Base-by-base conservation (phyloP, 2,329 filamentous ascomycete species). In the Apiospora koreana region DNA sequence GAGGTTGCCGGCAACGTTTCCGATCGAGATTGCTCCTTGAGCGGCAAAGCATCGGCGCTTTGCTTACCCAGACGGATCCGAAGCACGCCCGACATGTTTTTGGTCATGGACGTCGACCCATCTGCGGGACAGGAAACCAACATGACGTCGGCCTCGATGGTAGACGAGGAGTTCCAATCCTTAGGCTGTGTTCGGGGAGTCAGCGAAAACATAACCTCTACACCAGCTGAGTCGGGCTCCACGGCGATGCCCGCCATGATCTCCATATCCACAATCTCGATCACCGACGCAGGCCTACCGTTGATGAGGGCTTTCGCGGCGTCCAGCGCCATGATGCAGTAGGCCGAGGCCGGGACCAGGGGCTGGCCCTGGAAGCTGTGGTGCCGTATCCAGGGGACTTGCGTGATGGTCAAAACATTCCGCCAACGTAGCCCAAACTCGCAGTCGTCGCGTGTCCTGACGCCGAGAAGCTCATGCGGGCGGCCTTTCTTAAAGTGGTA, bases 271-370 rank as follows among this genome's bases (percentile, higher is more conserved):
- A 71, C 62, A 9, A 79, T 70, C 66, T 79, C 77, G 16, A 79
- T 69, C 2, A 78, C 16, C 2, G 54, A 62, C 12, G 77, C 77
- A 3, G 73, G 58, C 23, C 69, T 72, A 1, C 70, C 75, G 7
- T 70, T 65, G 2, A 79, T 71, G 21, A 80, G 72, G 1, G 71
- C 74, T 3, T 73, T 77, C 1, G 82, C 81, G 3, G 84, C 84
- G 65, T 86, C 85, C 9, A 85, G 72, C 1, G 83, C 83, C 82
- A 86, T 86, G 64, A 82, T 71, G 45, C 83, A 81, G 73, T 86
- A 87, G 0, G 81, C 85, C 1, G 85, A 85, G 3, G 81, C 84
- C 1, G 85, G 85, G 10, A 86, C 76, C 21, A 87, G 75, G 4
- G 81, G 79, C 68, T 84, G 81, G 1, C 81, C 81, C 71, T 85